Percentiles rank a stretch among this genome's conserved stretches.
Conservation (phyloP, 1,284 basidiomycete species). For the Ustilago trichophora region DNA sequence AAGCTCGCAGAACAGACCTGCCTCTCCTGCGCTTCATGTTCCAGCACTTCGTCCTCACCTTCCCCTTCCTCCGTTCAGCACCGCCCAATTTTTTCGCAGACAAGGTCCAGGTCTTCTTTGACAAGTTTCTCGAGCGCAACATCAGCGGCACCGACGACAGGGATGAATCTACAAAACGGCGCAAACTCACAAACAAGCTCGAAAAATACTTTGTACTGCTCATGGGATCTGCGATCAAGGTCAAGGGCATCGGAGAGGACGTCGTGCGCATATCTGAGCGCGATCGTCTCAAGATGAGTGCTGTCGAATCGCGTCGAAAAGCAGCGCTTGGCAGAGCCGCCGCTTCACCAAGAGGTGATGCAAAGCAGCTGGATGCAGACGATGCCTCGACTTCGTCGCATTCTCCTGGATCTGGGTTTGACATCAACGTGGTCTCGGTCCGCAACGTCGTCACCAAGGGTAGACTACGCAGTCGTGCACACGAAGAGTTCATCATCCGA, state of each 20-base stretch:
- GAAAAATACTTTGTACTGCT: constrained; percentile 56
- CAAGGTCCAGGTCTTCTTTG: constrained; percentile 65
- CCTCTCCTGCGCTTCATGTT: constrained; percentile 63
- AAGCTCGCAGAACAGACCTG: constrained; percentile 46
- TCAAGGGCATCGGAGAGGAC: constrained; percentile 53
- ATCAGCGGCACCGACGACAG: constrained; percentile 56
- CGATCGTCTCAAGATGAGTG: constrained; percentile 51
- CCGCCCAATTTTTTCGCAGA: constrained; percentile 64
- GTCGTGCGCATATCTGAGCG: constrained; percentile 58
- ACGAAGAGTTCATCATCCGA: constrained; percentile 85
- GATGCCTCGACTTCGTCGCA: constrained; percentile 4
- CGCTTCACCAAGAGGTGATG: constrained; percentile 1
- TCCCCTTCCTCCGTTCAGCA: constrained; percentile 62
- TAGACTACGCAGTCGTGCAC: constrained; percentile 49
- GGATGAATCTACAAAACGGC: constrained; percentile 52
- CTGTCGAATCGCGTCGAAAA: constrained; percentile 50
- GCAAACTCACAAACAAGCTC: constrained; percentile 46
- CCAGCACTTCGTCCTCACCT: constrained; percentile 65
- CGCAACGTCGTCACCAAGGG: constrained; percentile 56
- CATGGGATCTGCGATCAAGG: constrained; percentile 56
- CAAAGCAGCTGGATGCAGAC: background rate
- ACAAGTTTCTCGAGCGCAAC: constrained; percentile 60
- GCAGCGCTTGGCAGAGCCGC: constrained; percentile 43
- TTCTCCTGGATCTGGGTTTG: constrained; percentile 25
- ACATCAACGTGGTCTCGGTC: constrained; percentile 62